Percentiles rank a stretch among this genome's conserved stretches.
Conservation (phyloP, 192 early-diverging fungal species). For the Backusella liffmaniae region DNA sequence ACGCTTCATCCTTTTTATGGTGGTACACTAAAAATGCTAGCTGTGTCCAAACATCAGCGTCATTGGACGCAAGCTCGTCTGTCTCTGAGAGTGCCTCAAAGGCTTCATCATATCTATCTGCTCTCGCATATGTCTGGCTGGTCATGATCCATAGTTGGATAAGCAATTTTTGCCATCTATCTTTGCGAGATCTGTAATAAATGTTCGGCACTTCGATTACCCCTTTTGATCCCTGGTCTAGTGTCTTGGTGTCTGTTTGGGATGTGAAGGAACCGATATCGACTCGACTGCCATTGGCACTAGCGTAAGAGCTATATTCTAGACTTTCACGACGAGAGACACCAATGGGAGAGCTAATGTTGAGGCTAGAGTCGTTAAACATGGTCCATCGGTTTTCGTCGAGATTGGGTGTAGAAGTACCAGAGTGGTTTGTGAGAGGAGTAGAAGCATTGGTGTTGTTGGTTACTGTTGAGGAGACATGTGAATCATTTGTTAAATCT, state of each 20-base stretch:
- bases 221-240: background rate
- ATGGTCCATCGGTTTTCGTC: background rate
- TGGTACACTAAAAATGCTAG: constrained; percentile 38
- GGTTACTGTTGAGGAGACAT: background rate
- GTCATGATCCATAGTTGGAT: constrained; percentile 49
- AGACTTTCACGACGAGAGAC: background rate
- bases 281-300: background rate
- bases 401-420: background rate
- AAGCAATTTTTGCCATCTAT: constrained; percentile 32
- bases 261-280: background rate
- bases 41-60: constrained; percentile 35
- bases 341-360: background rate
- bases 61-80: background rate
- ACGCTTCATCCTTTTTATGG: constrained; percentile 41
- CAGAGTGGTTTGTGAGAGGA: background rate
- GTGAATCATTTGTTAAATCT: background rate
- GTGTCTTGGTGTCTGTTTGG: background rate
- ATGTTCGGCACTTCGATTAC: background rate
- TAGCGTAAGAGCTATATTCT: background rate
- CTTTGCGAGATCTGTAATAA: background rate
- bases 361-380: background rate
- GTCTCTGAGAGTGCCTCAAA: background rate
- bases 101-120: background rate
- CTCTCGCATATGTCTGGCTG: background rate
- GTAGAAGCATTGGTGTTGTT: background rate